phyloP scores from a whole-genome alignment of 805 yeast genomes.

The Ogataea allantospora region DNA sequence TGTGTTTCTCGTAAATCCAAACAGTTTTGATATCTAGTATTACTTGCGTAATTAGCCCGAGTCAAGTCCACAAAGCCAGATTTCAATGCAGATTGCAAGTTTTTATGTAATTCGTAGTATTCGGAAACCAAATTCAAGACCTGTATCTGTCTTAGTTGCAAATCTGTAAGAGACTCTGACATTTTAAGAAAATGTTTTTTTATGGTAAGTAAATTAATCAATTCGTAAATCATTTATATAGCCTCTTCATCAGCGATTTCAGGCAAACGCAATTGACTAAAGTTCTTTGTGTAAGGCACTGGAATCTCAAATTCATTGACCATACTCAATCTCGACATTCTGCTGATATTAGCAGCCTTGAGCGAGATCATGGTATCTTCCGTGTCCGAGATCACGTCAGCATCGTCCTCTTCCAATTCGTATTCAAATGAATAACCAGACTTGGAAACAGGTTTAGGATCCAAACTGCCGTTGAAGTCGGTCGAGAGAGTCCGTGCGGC shows the following conservation, averaged over 20 bases:
- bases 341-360: constrained; percentile 28
- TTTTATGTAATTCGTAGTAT: constrained; percentile 33
- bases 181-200: background rate
- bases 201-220: background rate
- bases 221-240: constrained; percentile 1
- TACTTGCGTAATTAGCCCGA: constrained; percentile 41
- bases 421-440: constrained; percentile 3
- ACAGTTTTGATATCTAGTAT: constrained; percentile 15
- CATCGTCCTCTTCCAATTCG: constrained; percentile 12
- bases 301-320: constrained; percentile 18
- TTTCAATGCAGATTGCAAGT: constrained; percentile 21
- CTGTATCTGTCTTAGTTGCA: constrained; percentile 11
- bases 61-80: constrained; percentile 41
- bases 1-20: constrained; percentile 22
- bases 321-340: constrained; percentile 27
- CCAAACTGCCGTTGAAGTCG: background rate
- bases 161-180: background rate
- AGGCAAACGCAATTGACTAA: constrained; percentile 14
- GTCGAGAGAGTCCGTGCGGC: background rate
- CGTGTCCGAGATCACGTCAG: constrained; percentile 19
- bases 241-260: constrained; percentile 13
- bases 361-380: constrained; percentile 23
- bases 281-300: constrained; percentile 10
- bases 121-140: constrained; percentile 34
- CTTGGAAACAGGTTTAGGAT: background rate